Conservation (phyloP, 2,329 filamentous ascomycete species). For the Aspergillus pseudoglaucus region DNA sequence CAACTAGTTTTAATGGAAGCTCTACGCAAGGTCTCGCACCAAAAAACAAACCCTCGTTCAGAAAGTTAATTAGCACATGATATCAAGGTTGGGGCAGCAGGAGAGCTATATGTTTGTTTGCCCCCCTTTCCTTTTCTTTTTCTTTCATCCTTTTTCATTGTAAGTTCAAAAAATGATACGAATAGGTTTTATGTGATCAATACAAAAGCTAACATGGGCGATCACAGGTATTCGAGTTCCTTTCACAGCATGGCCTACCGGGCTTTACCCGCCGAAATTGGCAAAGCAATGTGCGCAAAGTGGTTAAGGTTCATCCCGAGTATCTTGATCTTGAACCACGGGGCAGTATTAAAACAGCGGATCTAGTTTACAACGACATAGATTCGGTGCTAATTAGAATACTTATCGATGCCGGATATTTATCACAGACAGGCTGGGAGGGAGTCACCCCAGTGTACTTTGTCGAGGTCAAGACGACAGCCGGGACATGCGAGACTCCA, state of each 20-base stretch:
- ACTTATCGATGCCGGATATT: conserved; percentile 1
- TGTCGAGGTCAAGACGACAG: conserved; percentile 49
- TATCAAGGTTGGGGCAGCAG: neutral
- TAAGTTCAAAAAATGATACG: neutral
- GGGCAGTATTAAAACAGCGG: conserved; percentile 40
- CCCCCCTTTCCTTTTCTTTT: neutral
- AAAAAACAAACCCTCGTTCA: neutral
- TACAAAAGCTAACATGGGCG: neutral
- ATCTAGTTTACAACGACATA: conserved; percentile 29
- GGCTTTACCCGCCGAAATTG: conserved; percentile 1
- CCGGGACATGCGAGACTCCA: conserved; percentile 26
- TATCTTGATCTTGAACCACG: conserved; percentile 38
- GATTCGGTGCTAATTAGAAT: neutral
- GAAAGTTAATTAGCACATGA: neutral
- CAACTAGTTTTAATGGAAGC: neutral
- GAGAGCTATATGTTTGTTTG: neutral
- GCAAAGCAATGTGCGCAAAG: conserved; percentile 37
- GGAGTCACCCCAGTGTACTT: conserved; percentile 34
- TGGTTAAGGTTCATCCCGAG: conserved; percentile 32
- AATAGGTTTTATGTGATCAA: neutral
- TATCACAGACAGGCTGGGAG: conserved; percentile 28
- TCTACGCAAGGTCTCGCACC: neutral
- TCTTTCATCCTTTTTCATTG: neutral
- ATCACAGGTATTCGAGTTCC: neutral
- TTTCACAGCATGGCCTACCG: neutral